Evolutionary conservation across 2,329 filamentous ascomycete genomes (phyloP).

Genomic region (Fusarium sp.): DNA sequence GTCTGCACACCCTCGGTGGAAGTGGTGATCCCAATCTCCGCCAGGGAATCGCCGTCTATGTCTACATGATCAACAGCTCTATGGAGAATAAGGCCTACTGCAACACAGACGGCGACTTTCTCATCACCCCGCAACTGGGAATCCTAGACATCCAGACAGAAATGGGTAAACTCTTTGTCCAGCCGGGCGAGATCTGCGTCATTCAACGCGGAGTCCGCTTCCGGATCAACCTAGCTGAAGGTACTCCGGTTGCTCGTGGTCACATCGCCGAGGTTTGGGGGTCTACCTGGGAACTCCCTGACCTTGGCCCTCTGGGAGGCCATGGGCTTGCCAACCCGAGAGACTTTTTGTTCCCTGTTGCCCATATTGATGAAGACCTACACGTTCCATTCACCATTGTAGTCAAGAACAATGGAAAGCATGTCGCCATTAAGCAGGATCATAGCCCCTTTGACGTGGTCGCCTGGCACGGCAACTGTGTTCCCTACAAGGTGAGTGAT

Average conservation of each 20-base stretch:
- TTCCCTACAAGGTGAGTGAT: slow-evolving; percentile 18
- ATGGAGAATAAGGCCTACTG: slow-evolving; percentile 20
- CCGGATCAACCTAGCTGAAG: background rate
- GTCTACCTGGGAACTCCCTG: slow-evolving; percentile 16
- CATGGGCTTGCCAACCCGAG: slow-evolving; percentile 18
- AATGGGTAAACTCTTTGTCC: slow-evolving; percentile 7
- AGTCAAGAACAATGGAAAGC: slow-evolving; percentile 17
- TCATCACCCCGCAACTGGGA: slow-evolving; percentile 15
- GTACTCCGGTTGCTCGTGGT: background rate
- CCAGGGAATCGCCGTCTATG: slow-evolving; percentile 10
- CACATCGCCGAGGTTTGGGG: slow-evolving; percentile 21
- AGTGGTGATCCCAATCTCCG: slow-evolving; percentile 19
- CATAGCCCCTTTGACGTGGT: slow-evolving; percentile 26
- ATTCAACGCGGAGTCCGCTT: slow-evolving; percentile 13
- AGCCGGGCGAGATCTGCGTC: slow-evolving; percentile 13
- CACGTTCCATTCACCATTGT: slow-evolving; percentile 3
- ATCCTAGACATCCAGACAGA: slow-evolving; percentile 20
- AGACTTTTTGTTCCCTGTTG: slow-evolving; percentile 17
- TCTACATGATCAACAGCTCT: slow-evolving; percentile 14
- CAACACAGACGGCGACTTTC: slow-evolving; percentile 24
- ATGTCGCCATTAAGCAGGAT: slow-evolving; percentile 17
- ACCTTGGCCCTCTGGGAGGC: slow-evolving; percentile 7
- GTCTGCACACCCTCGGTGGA: slow-evolving; percentile 16
- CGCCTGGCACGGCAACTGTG: slow-evolving; percentile 22
- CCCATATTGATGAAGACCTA: slow-evolving; percentile 8